Evolutionary conservation across 805 yeast species (phyloP).

Genomic region (Brettanomyces naardenensis): DNA sequence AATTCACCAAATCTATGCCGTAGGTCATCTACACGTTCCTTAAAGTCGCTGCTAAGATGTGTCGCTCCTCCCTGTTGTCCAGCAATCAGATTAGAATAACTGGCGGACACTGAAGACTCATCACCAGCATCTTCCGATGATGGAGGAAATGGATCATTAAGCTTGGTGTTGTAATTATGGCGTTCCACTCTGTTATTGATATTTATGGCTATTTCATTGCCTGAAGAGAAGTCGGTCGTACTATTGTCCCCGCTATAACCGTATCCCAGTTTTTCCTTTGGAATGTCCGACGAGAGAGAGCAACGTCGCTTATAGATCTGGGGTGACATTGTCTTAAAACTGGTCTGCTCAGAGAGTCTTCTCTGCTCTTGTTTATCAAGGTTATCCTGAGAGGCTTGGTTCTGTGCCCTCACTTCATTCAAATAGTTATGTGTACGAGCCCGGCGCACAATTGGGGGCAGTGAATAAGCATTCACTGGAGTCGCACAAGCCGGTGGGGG

Average conservation of each 20-base stretch:
- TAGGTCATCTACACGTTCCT: background rate
- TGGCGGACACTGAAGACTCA: constrained; percentile 3
- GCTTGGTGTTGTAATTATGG: background rate
- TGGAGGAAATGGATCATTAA: background rate
- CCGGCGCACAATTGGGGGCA: background rate
- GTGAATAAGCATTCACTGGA: background rate
- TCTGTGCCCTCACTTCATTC: constrained; percentile 4
- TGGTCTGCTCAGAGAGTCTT: constrained; percentile 13
- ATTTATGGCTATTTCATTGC: background rate
- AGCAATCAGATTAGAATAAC: constrained; percentile 1
- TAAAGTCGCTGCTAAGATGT: background rate
- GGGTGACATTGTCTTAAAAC: constrained; percentile 17
- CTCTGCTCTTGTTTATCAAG: constrained; percentile 5
- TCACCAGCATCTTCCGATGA: constrained; percentile 1
- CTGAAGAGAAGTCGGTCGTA: background rate
- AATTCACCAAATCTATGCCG: background rate
- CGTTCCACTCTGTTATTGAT: background rate
- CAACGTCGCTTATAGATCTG: constrained; percentile 15
- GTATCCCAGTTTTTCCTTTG: background rate
- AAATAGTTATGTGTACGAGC: background rate
- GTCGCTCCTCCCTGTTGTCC: constrained; percentile 2
- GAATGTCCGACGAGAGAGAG: constrained; percentile 6
- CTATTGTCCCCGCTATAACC: constrained; percentile 1
- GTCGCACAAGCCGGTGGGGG: constrained; percentile 7
- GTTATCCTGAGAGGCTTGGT: constrained; percentile 1